Evolutionary conservation across 306 rosid genomes (phyloP).

Genomic region (Casuarina cunninghamiana): DNA sequence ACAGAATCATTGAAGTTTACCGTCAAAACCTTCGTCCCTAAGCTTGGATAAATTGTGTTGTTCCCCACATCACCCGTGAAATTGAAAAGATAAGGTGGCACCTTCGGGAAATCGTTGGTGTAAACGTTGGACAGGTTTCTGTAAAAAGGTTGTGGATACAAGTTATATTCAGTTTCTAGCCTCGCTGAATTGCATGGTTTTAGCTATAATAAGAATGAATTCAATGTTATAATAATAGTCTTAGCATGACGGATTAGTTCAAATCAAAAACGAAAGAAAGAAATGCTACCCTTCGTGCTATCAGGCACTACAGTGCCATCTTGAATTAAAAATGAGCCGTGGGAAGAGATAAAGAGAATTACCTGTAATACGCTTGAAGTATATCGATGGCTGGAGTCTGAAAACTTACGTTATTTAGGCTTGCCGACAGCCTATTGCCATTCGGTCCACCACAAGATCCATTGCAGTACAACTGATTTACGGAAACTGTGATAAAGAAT

Average conservation of each 20-base stretch:
- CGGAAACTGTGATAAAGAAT: conserved; percentile 28
- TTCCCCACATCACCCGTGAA: conserved; percentile 33
- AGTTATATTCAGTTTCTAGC: too few species aligned
- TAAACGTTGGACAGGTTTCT: conserved; percentile 14
- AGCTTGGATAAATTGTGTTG: conserved; percentile 12
- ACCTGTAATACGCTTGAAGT: conserved; percentile 53
- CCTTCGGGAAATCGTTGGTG: conserved; percentile 26
- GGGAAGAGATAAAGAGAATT: neutral
- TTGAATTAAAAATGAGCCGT: too few species aligned
- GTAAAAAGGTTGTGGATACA: too few species aligned
- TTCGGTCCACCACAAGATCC: conserved; percentile 41
- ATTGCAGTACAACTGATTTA: conserved; percentile 33
- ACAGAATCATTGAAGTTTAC: conserved; percentile 34
- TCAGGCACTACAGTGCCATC: too few species aligned
- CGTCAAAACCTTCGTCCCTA: conserved; percentile 42
- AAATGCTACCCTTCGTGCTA: neutral
- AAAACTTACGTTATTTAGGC: conserved; percentile 54
- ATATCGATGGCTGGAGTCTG: conserved; percentile 28
- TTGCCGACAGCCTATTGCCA: conserved; percentile 40
- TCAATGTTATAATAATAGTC: too few species aligned
- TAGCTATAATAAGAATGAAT: too few species aligned
- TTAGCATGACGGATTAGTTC: too few species aligned
- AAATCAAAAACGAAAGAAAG: too few species aligned
- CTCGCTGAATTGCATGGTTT: too few species aligned
- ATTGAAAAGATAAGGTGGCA: conserved; percentile 38